Evolutionary conservation across 805 yeast species (phyloP), one percentile per base, ranked within the genome.

Genomic region (Tetrapisispora namnaoensis): DNA sequence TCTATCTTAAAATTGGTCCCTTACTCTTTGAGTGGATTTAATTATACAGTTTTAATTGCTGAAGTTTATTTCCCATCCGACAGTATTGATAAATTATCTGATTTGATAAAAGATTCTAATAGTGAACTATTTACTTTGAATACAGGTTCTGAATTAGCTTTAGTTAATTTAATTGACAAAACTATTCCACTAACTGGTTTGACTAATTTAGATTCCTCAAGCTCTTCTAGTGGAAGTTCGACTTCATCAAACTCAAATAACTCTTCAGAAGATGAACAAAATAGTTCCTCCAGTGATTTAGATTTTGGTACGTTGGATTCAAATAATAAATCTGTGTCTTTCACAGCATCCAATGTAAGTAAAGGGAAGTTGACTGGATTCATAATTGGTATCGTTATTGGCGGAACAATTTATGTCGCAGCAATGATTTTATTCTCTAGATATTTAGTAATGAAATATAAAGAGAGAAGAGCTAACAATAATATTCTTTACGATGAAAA

Each of bases 21-120:
- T 37, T 85, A 80, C 61, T 74, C 81, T 17, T 76, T 86, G 2
- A 49, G 70, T 1, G 68, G 67, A 14, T 72, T 72, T 45, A 71
- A 71, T 44, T 91, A 87, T 65, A 76, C 88, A 51, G 86, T 86
- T 48, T 85, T 97, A 0, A 86, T 90, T 52, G 98, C 97, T 7
- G 84, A 84, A 63, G 83, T 87, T 48, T 88, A 85, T 63, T 83
- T 88, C 70, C 95, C 95, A 21, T 63, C 68, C 11, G 63, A 66
- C 13, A 67, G 74, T 30, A 74, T 86, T 17, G 56, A 63, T 1
- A 62, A 69, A 0, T 71, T 91, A 53, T 77, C 77, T 50, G 66
- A 66, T 17, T 65, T 72, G 37, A 65, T 91, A 40, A 80, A 84
- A 44, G 67, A 79, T 49, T 57, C 75, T 0, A 56, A 69, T 11